A percentile compares a stretch with the other conserved stretches of the same genome.
phyloP scores from a whole-genome alignment of 2,329 filamentous ascomycete species.

The Colletotrichum incanum region DNA sequence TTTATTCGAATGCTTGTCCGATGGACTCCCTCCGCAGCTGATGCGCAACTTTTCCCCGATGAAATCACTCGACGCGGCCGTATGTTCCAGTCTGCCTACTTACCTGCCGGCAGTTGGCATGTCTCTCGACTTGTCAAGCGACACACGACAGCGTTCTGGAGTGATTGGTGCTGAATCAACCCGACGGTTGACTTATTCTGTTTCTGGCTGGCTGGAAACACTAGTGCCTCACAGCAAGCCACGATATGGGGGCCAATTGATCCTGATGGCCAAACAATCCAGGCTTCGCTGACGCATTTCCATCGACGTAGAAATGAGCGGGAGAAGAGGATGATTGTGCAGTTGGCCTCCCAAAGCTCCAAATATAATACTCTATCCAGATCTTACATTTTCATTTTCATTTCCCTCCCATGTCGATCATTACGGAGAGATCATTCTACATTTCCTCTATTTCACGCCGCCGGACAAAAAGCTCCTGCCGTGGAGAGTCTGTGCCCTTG shows the following conservation, averaged over 20 bases:
- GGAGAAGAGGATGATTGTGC: rapidly evolving
- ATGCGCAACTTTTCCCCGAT: neutral
- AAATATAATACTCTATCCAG: neutral
- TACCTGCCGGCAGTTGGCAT: neutral
- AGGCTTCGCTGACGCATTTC: neutral
- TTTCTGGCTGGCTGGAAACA: neutral
- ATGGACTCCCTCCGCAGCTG: neutral
- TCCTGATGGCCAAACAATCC: rapidly evolving
- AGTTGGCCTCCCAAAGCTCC: neutral
- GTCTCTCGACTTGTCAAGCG: neutral
- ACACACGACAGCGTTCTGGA: neutral
- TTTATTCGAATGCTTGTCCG: too few species aligned
- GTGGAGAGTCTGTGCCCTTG: slow-evolving; percentile 24
- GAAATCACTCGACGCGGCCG: neutral
- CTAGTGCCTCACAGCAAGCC: neutral
- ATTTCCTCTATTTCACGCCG: neutral
- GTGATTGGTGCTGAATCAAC: slow-evolving; percentile 5
- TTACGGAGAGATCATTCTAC: neutral
- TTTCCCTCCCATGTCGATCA: slow-evolving; percentile 17
- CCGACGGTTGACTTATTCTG: neutral
- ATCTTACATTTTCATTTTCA: neutral
- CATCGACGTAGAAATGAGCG: too few species aligned
- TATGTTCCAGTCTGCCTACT: neutral
- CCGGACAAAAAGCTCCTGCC: neutral
- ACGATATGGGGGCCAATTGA: neutral